Percentiles rank a stretch among this genome's conserved stretches.
Conservation (phyloP, 768 basidiomycete genomes). For the Suillus alpinus region DNA sequence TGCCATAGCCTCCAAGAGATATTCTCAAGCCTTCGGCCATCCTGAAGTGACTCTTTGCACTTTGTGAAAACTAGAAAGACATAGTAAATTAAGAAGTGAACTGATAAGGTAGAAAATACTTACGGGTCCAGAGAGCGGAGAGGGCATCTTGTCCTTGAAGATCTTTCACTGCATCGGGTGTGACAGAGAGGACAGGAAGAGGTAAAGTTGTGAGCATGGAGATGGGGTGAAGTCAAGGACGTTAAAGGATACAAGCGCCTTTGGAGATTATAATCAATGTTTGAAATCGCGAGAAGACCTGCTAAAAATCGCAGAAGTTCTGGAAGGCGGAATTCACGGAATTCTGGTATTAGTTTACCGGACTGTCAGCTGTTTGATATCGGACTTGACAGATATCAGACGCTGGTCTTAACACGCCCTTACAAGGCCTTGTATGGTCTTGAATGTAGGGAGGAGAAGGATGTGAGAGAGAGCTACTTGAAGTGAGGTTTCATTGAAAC, state of each 20-base stretch:
- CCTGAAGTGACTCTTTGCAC: constrained; percentile 74
- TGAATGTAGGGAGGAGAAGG: not conserved
- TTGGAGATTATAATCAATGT: constrained; percentile 20
- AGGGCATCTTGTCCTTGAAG: constrained; percentile 69
- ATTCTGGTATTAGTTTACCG: not conserved
- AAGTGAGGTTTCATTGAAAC: constrained; percentile 3
- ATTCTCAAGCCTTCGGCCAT: constrained; percentile 83
- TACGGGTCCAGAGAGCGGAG: constrained; percentile 66
- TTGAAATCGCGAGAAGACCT: constrained; percentile 14
- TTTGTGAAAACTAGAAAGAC: constrained; percentile 69
- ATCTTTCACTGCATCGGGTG: constrained; percentile 62
- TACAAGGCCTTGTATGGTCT: not conserved
- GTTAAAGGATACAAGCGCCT: constrained; percentile 8
- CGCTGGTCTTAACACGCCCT: not conserved
- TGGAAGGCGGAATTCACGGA: constrained; percentile 15
- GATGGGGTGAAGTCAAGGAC: constrained; percentile 11
- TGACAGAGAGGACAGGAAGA: constrained; percentile 64
- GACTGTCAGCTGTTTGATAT: not conserved
- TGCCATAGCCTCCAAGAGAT: constrained; percentile 87
- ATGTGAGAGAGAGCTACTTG: constrained; percentile 6
- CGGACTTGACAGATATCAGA: not conserved
- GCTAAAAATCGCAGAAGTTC: constrained; percentile 10
- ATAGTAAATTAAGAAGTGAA: constrained; percentile 9
- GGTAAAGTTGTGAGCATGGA: constrained; percentile 53
- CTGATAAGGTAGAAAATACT: constrained; percentile 16